These are phyloP conservation scores for Fagopyrum esculentum DNA, from an alignment of 148 eudicot species.

Conservation along the genomic window DNA sequence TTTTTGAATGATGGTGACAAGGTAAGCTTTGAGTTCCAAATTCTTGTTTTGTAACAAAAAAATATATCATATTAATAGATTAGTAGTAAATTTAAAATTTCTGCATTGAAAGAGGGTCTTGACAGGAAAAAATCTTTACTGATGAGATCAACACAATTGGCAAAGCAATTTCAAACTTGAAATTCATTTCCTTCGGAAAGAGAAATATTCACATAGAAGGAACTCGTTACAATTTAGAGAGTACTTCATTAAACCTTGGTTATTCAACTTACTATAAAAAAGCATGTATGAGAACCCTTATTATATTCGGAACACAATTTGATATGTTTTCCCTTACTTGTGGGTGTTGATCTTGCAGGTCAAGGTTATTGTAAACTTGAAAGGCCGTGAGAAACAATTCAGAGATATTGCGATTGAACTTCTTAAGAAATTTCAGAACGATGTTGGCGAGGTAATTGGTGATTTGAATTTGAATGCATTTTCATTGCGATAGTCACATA, in stretches of 20 bases:
- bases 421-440: constrained; percentile 58
- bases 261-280: neutral
- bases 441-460: constrained; percentile 74
- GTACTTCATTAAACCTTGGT: neutral
- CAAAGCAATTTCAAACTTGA: neutral
- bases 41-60: neutral
- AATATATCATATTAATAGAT: neutral
- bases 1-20: constrained; percentile 88
- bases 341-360: constrained; percentile 44
- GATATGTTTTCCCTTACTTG: neutral
- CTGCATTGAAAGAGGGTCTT: neutral
- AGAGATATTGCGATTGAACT: constrained; percentile 70
- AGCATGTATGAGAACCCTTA: neutral
- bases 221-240: neutral
- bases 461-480: neutral
- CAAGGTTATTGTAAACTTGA: constrained; percentile 69
- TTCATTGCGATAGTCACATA: neutral
- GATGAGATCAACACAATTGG: neutral
- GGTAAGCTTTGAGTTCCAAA: constrained; percentile 29
- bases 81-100: neutral
- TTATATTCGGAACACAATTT: neutral
- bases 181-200: neutral
- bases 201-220: neutral
- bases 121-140: neutral
- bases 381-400: constrained; percentile 77